Evolutionary conservation across 139 green algal genomes (phyloP).

Genomic region (Ostreobium quekettii): DNA sequence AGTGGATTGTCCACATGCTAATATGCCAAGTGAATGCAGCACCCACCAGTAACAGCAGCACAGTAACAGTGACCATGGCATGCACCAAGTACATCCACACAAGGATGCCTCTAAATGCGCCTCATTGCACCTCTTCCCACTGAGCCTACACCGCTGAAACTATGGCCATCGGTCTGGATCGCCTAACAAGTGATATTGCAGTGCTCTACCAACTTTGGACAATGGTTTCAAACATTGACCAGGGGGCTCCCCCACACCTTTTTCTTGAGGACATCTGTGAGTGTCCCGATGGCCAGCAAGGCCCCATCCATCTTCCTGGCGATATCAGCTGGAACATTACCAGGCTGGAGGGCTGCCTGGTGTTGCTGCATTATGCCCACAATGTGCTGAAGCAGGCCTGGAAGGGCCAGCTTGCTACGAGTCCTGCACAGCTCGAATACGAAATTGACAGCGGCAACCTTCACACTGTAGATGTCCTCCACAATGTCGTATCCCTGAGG

Average conservation of each 20-base stretch:
- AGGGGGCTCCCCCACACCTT: conserved; percentile 45
- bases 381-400: conserved; percentile 26
- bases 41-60: no score
- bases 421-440: conserved; percentile 62
- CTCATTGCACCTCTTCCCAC: no score
- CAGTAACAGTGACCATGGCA: no score
- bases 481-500: conserved; percentile 90
- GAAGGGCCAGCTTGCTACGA: conserved; percentile 13
- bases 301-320: conserved; percentile 81
- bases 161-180: no score
- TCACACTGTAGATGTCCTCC: conserved; percentile 90
- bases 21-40: no score
- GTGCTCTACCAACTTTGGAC: no score
- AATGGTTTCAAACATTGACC: no score
- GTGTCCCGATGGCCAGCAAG: conserved; percentile 71
- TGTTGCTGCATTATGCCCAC: conserved; percentile 34
- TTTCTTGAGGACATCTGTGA: conserved; percentile 66
- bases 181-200: no score
- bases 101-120: no score
- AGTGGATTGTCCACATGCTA: no score
- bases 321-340: conserved; percentile 26
- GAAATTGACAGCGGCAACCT: conserved; percentile 85
- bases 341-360: conserved; percentile 1
- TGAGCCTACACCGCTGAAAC: no score
- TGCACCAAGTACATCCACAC: no score